phyloP scores from a whole-genome alignment of 441 rosid species.

The Corymbia citriodora region DNA sequence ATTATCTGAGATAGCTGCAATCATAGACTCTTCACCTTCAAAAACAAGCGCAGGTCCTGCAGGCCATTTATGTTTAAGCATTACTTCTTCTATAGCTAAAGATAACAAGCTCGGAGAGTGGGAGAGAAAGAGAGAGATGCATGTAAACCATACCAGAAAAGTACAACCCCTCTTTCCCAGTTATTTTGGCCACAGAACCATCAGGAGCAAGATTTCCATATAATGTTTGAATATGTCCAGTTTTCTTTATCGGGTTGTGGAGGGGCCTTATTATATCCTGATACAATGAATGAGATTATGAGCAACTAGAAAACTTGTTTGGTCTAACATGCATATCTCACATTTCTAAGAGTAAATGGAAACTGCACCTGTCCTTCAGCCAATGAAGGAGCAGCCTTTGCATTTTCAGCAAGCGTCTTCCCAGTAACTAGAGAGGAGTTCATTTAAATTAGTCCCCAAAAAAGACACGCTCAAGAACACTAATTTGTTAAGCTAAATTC shows the following conservation, averaged over 20 bases:
- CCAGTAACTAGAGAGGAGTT: conserved; percentile 59
- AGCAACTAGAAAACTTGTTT: background rate
- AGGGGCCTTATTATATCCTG: conserved; percentile 79
- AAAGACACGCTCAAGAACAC: background rate
- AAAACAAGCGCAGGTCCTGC: conserved; percentile 96
- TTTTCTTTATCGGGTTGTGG: conserved; percentile 84
- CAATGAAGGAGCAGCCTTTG: conserved; percentile 55
- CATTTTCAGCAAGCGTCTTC: conserved; percentile 84
- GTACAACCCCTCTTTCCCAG: conserved; percentile 95
- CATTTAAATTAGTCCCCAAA: background rate
- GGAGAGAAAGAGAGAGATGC: background rate
- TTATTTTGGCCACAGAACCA: conserved; percentile 97
- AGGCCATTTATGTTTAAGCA: background rate
- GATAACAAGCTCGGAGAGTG: background rate
- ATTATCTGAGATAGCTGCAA: conserved; percentile 74
- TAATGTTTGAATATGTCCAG: conserved; percentile 88
- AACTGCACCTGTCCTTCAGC: conserved; percentile 70
- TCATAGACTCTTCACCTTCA: conserved; percentile 96
- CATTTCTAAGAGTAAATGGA: background rate
- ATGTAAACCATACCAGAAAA: conserved; percentile 58
- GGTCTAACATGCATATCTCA: background rate
- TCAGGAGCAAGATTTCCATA: conserved; percentile 91
- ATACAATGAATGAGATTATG: conserved; percentile 2
- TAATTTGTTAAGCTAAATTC: background rate
- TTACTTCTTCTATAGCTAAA: background rate